These are phyloP conservation scores for Phytophthora boehmeriae DNA, from an alignment of 352 stramenopile genomes.

Conservation along the genomic window DNA sequence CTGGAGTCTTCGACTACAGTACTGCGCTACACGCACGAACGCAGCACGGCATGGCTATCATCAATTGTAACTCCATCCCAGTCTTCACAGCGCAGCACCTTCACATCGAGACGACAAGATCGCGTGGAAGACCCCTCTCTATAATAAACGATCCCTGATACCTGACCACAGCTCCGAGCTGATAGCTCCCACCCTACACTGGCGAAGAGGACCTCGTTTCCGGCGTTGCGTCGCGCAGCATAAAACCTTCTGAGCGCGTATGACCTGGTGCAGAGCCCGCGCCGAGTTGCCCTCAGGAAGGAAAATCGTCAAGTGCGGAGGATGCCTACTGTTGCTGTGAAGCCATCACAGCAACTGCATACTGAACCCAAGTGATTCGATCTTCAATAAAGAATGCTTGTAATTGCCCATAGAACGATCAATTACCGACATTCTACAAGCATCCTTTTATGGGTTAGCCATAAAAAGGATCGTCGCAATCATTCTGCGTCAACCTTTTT, in stretches of 20 bases:
- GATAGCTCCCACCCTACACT: too few relatives aligned
- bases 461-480: conserved; percentile 24
- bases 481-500: conserved; percentile 2
- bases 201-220: background rate
- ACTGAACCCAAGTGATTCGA: too few relatives aligned
- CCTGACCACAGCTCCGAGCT: background rate
- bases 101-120: background rate
- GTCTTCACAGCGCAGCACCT: too few relatives aligned
- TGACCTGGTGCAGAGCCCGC: too few relatives aligned
- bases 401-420: conserved; percentile 1
- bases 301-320: background rate
- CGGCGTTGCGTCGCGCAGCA: background rate
- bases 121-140: background rate
- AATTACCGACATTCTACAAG: conserved; percentile 16
- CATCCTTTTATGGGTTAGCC: background rate
- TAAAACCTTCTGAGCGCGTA: background rate
- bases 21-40: too few relatives aligned
- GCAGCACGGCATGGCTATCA: too few relatives aligned
- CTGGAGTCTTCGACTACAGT: too few relatives aligned
- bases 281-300: too few relatives aligned
- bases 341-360: too few relatives aligned
- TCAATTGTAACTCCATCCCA: too few relatives aligned
- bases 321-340: background rate
- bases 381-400: conserved; percentile 5
- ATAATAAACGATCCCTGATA: conserved; percentile 1